Conservation (phyloP, 495 filamentous ascomycete species). For the Tuber umbilicatum region DNA sequence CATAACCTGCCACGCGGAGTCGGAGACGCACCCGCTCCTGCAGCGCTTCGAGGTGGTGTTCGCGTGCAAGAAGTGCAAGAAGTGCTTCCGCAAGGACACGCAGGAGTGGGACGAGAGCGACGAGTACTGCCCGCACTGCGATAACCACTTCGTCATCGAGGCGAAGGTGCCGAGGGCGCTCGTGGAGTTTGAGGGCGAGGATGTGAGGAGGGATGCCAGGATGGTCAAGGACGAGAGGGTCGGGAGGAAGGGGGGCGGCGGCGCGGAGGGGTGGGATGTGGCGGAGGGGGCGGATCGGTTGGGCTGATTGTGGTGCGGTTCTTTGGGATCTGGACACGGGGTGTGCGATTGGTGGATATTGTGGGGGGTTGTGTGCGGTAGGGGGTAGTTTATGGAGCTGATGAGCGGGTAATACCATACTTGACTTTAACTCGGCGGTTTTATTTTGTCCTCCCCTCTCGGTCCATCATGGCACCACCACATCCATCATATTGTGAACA, state of each 20-base stretch:
- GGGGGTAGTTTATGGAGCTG: background rate
- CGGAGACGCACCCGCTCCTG: constrained; percentile 64
- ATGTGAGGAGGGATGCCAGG: constrained; percentile 71
- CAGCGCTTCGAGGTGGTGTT: constrained; percentile 87
- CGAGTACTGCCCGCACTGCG: constrained; percentile 99
- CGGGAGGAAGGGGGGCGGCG: constrained; percentile 53
- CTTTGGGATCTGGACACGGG: too few species aligned
- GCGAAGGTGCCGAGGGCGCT: constrained; percentile 72
- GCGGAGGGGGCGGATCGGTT: constrained; percentile 64
- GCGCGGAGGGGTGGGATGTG: constrained; percentile 58
- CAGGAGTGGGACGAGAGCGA: constrained; percentile 90
- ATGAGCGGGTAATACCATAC: background rate
- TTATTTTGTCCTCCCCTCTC: background rate
- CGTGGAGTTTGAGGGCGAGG: constrained; percentile 80
- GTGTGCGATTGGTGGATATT: background rate
- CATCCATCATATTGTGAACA: background rate
- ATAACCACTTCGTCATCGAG: constrained; percentile 94
- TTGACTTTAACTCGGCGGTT: too few species aligned
- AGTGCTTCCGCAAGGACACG: constrained; percentile 91
- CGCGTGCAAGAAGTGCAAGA: constrained; percentile 97
- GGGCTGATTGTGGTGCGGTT: constrained; percentile 49
- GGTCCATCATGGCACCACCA: too few species aligned
- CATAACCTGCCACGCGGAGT: constrained; percentile 84
- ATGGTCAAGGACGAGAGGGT: constrained; percentile 94
- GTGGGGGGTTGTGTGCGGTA: background rate